phyloP scores from a whole-genome alignment of 331 rosid genomes.

The Stylosanthes scabra region DNA sequence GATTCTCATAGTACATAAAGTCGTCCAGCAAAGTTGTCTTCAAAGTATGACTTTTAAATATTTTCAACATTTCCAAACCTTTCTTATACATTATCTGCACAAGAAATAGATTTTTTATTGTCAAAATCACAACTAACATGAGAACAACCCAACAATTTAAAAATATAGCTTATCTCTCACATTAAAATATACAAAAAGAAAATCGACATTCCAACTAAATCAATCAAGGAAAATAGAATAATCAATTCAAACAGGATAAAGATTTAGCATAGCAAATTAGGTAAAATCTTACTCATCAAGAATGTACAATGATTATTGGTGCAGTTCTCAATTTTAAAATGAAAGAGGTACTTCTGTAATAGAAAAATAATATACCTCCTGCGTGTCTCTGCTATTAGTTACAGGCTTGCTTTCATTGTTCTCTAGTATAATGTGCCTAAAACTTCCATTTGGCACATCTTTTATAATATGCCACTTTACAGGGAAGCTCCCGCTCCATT shows the following conservation, averaged over 20 bases:
- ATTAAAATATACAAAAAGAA: neutral
- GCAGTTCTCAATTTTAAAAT: constrained; percentile 1
- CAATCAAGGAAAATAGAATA: neutral
- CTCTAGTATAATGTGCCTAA: constrained; percentile 87
- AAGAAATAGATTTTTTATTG: constrained; percentile 26
- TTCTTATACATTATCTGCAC: constrained; percentile 74
- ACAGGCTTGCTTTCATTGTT: constrained; percentile 96
- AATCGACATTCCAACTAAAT: neutral
- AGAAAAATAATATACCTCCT: constrained; percentile 64
- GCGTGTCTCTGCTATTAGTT: constrained; percentile 96
- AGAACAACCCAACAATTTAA: neutral
- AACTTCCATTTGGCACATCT: constrained; percentile 82
- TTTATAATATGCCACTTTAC: constrained; percentile 91
- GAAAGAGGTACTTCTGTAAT: constrained; percentile 7
- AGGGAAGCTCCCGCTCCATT: constrained; percentile 97
- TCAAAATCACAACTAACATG: neutral
- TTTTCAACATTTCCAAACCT: constrained; percentile 83
- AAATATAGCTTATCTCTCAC: neutral
- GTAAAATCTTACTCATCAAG: neutral
- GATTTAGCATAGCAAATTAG: neutral
- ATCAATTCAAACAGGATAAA: neutral
- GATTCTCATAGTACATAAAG: constrained; percentile 86
- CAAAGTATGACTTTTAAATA: constrained; percentile 69
- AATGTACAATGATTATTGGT: neutral
- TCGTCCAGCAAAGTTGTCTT: constrained; percentile 95